These are phyloP conservation scores for Lasiosphaeriaceae sp. DNA, from an alignment of 495 filamentous ascomycete species.

Conservation along the genomic window DNA sequence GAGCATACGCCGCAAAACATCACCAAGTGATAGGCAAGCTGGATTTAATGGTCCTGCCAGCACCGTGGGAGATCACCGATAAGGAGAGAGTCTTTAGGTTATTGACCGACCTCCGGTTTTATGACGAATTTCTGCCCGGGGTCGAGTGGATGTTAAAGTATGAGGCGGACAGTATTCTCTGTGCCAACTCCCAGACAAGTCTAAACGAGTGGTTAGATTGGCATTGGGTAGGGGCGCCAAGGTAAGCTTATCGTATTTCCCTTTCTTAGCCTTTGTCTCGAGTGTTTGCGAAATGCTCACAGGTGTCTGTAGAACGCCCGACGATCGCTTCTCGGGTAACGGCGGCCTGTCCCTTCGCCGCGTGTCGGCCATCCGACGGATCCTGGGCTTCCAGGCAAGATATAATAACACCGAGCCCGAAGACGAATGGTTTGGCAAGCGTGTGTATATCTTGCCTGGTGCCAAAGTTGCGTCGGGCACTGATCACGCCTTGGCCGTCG, in stretches of 20 bases:
- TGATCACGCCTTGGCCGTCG: constrained; percentile 40
- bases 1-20: constrained; percentile 37
- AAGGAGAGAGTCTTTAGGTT: constrained; percentile 42
- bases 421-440: constrained; percentile 48
- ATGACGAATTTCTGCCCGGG: constrained; percentile 38
- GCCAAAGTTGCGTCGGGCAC: constrained; percentile 38
- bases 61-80: constrained; percentile 35
- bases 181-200: constrained; percentile 41
- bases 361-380: constrained; percentile 36
- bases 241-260: constrained; percentile 20
- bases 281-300: constrained; percentile 1
- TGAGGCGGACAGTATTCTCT: constrained; percentile 48
- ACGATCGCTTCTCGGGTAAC: constrained; percentile 43
- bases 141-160: constrained; percentile 47
- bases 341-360: constrained; percentile 50
- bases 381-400: constrained; percentile 41
- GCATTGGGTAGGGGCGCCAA: constrained; percentile 47
- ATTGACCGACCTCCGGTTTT: constrained; percentile 45
- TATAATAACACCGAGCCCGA: constrained; percentile 44
- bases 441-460: constrained; percentile 39
- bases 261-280: background rate
- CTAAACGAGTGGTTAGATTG: constrained; percentile 47
- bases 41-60: constrained; percentile 40
- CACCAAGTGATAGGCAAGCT: constrained; percentile 45
- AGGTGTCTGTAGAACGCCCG: constrained; percentile 11